These are phyloP conservation scores for Calonectria crousiana DNA, from an alignment of 2,329 filamentous ascomycete species.

Conservation along the genomic window DNA sequence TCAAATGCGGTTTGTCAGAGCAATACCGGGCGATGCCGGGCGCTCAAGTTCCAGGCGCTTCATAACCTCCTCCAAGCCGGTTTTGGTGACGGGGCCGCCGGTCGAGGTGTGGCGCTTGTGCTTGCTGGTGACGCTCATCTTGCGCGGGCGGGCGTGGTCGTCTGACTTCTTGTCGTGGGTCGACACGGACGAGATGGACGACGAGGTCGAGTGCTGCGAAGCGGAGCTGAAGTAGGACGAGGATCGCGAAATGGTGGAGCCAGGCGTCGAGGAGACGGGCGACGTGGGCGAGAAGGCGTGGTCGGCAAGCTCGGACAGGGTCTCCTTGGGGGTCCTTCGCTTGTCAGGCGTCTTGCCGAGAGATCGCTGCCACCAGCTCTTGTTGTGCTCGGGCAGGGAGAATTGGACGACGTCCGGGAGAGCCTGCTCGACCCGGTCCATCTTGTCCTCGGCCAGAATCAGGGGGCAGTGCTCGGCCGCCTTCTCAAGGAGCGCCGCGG, in stretches of 20 bases:
- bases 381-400: conserved; percentile 40
- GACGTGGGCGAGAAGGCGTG: conserved; percentile 24
- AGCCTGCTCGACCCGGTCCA: conserved; percentile 42
- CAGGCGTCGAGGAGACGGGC: conserved; percentile 19
- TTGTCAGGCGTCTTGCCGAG: conserved; percentile 41
- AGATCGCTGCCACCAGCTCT: conserved; percentile 46
- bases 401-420: conserved; percentile 43
- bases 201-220: conserved; percentile 37
- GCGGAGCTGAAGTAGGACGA: conserved; percentile 43
- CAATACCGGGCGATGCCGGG: conserved; percentile 43
- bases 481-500: conserved; percentile 42
- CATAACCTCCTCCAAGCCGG: conserved; percentile 40
- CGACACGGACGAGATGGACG: conserved; percentile 40
- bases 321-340: conserved; percentile 41
- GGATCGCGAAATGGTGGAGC: conserved; percentile 44
- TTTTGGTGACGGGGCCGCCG: conserved; percentile 24
- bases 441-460: conserved; percentile 41
- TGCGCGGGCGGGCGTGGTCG: conserved; percentile 42
- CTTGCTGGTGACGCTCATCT: conserved; percentile 46
- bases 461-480: conserved; percentile 43
- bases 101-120: conserved; percentile 40
- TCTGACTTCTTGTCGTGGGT: conserved; percentile 40
- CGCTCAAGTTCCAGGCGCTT: conserved; percentile 45
- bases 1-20: conserved; percentile 44
- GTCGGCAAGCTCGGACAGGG: conserved; percentile 45